phyloP scores from a whole-genome alignment of 2,329 filamentous ascomycete species.

The Fusarium udum region DNA sequence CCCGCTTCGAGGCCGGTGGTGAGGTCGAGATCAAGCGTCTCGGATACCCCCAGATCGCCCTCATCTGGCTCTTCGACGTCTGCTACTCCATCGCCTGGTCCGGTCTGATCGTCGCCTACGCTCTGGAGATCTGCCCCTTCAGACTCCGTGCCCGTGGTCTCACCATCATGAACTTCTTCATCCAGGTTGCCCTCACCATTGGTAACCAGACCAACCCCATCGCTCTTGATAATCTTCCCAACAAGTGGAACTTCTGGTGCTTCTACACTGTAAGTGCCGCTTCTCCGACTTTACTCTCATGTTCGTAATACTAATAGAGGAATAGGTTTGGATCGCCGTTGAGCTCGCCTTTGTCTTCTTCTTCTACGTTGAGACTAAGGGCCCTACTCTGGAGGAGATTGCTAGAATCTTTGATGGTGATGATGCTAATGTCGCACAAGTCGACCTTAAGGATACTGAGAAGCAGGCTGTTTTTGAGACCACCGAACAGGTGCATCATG shows the following conservation, averaged over 20 bases:
- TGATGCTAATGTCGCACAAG: conserved; percentile 50
- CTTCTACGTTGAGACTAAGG: conserved; percentile 75
- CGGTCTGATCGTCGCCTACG: conserved; percentile 65
- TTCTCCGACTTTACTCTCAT: accelerated
- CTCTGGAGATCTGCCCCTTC: conserved; percentile 69
- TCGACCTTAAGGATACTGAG: neutral
- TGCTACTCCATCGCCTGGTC: conserved; percentile 70
- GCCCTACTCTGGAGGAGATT: conserved; percentile 69
- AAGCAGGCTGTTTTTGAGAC: conserved; percentile 13
- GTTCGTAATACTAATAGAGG: neutral
- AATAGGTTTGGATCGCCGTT: conserved; percentile 25
- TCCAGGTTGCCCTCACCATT: conserved; percentile 69
- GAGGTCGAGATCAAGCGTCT: conserved; percentile 44
- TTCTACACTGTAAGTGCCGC: conserved; percentile 62
- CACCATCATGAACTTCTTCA: conserved; percentile 71
- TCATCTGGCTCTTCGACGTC: conserved; percentile 68
- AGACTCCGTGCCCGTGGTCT: conserved; percentile 66
- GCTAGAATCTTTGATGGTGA: conserved; percentile 76
- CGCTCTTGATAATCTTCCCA: conserved; percentile 67
- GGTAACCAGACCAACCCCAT: conserved; percentile 71
- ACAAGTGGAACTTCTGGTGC: conserved; percentile 72
- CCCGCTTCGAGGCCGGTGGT: conserved; percentile 11
- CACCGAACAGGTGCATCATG: neutral
- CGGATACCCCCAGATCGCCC: conserved; percentile 65
- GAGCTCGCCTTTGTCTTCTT: conserved; percentile 71